Conservation (phyloP, 1,284 basidiomycete species). For the Taiwanofungus camphoratus region DNA sequence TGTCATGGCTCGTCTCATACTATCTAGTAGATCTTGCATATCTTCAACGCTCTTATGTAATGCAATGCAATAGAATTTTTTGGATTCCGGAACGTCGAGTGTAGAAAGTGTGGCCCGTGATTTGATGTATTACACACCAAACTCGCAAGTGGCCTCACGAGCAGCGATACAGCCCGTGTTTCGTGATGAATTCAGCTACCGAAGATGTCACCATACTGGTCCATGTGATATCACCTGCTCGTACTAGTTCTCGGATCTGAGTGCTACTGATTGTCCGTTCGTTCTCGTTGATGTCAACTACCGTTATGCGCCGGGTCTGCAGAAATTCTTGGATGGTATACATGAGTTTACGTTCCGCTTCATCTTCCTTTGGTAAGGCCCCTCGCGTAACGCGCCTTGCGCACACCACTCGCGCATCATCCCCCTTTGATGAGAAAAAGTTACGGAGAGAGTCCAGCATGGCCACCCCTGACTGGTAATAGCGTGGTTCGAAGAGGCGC, state of each 20-base stretch:
- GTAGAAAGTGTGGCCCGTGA: no score
- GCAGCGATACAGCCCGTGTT: conserved; percentile 43
- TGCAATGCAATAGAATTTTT: no score
- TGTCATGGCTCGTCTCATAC: no score
- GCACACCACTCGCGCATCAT: conserved; percentile 69
- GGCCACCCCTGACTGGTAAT: conserved; percentile 54
- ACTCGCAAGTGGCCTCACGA: no score
- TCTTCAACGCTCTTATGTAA: no score
- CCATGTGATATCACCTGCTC: conserved; percentile 31
- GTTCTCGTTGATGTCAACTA: conserved; percentile 56
- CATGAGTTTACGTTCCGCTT: conserved; percentile 28
- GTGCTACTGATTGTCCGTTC: conserved; percentile 70
- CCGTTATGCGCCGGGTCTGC: conserved; percentile 40
- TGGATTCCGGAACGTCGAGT: no score
- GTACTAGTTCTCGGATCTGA: conserved; percentile 52
- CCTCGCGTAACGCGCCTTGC: conserved; percentile 44
- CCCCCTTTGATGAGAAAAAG: conserved; percentile 57
- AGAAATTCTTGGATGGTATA: conserved; percentile 45
- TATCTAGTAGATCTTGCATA: no score
- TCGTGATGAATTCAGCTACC: conserved; percentile 44
- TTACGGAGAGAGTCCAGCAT: conserved; percentile 54
- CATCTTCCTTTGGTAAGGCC: conserved; percentile 12
- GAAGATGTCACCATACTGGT: conserved; percentile 35
- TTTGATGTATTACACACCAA: no score
- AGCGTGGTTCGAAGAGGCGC: conserved; percentile 77